Evolutionary conservation across 73 alveolate species (phyloP), one percentile per base, ranked within the genome.

Genomic region (Uronychia binucleata): DNA sequence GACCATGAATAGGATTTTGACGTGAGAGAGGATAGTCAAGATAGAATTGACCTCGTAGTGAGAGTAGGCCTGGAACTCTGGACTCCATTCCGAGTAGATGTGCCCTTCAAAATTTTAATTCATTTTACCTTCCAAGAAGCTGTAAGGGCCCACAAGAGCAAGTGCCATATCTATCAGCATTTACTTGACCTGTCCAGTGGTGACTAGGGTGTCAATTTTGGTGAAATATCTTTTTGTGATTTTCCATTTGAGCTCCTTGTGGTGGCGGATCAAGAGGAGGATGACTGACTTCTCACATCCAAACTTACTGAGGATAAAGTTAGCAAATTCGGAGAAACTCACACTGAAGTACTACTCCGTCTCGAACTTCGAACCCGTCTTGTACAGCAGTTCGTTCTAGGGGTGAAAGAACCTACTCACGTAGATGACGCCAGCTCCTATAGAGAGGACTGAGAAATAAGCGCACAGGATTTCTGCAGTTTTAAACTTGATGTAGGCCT

Each of bases 401-500:
- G 5, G 67, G 5, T 46, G 67, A 46, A 46, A 11, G 5, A 19
- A 19, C 5, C n/a, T 11, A 19, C 67, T 46, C 19, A 46, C 67
- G 19, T 46, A 46, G 5, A 46, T 46, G 19, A 46, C 19, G 67
- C n/a, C 67, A 11, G 67, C 67, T 11, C 67, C 67, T 11, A 46
- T 19, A 11, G 67, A 46, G n/a, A 46, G 19, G 67, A 46, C 5
- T 46, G 67, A 46, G 19, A 46, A 46, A 19, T 11, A 46, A 19
- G 67, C 67, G 5, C 5, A 5, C 19, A 46, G 19, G 5, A 77
- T 57, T 79, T 86, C 92, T 25, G 88, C 77, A 0, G 75, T 35
- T 79, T 86, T 78, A 0, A 86, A 77, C 32, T 79, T 86, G 58
- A 86, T 78, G 30, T 79, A 78, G 8, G 87, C 87, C 28, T 86